Evolutionary conservation across 495 filamentous ascomycete species (phyloP).

Genomic region (Aspergillus funiculosus): DNA sequence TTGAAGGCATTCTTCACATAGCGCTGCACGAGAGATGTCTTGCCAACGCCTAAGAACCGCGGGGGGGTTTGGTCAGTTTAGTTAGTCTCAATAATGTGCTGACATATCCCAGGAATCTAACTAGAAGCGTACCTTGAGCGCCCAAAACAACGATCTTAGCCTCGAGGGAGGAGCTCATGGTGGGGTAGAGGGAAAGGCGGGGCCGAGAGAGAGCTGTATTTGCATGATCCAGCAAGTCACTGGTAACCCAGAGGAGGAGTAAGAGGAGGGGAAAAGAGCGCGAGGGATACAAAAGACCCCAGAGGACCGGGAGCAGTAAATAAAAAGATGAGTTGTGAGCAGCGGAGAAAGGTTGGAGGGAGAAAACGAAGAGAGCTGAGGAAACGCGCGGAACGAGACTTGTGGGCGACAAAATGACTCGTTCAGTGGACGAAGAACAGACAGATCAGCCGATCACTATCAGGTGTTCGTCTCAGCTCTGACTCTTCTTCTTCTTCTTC

Average conservation of each 20-base stretch:
- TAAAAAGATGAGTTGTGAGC: background rate
- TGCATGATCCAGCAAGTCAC: conserved; percentile 27
- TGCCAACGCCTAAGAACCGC: conserved; percentile 95
- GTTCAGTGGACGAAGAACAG: background rate
- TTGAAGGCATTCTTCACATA: conserved; percentile 76
- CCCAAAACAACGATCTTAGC: conserved; percentile 91
- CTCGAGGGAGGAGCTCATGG: conserved; percentile 72
- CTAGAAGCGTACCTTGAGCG: conserved; percentile 63
- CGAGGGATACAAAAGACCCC: background rate
- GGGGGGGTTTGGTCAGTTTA: background rate
- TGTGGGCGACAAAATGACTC: background rate
- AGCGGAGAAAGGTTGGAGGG: background rate
- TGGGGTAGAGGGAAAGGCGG: conserved; percentile 29
- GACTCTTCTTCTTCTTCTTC: background rate
- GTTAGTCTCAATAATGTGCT: background rate
- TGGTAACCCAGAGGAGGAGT: conserved; percentile 4
- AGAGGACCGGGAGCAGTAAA: background rate
- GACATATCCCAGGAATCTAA: no score
- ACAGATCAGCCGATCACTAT: conserved; percentile 19
- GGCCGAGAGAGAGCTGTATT: conserved; percentile 24
- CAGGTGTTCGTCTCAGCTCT: conserved; percentile 2
- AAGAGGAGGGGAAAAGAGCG: background rate
- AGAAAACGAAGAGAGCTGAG: background rate
- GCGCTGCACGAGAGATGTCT: conserved; percentile 85
- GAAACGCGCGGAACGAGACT: conserved; percentile 8